Base-by-base conservation (phyloP, 2,329 filamentous ascomycete genomes). In the Colletotrichum theobromicola region DNA sequence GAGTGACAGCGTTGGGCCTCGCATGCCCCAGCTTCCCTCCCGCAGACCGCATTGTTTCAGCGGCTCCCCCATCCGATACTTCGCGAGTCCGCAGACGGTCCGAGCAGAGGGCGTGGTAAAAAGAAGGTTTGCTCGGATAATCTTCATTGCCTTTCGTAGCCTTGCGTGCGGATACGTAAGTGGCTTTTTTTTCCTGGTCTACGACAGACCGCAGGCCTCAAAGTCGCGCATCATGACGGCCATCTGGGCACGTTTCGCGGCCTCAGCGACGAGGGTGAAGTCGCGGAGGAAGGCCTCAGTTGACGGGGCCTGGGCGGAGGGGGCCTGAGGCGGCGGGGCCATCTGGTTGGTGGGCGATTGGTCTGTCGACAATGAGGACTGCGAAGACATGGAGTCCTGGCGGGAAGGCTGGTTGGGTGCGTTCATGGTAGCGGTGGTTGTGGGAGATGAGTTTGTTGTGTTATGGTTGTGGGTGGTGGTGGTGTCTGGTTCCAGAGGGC, bases 161-260 rank as follows among this genome's bases (percentile, higher is more conserved):
- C 37, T 28, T 26, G 37, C 34, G 70, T 26, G 24, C 46, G 21
- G 28, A 24, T 28, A 26, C 30, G 26, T 68, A 50, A 9, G 26
- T 42, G 30, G 61, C 26, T 58, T 21, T 46, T 46, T 18, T 5
- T n/a, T 46, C 30, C 30, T 32, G n/a, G 42, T 50, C 42, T 71
- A 71, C 72, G 82, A 90, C 61, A 95, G 84, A 67, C 90, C 91
- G 80, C 94, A 89, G 77, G 92, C 91, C 80, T 95, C 95, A 81
- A 98, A 89, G 84, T 98, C 96, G 76, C 96, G 90, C 88, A 96
- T 94, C 82, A 98, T 87, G 80, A 95, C 92, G 55, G 95, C 95
- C 88, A 98, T 94, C 84, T 98, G 95, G 12, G 96, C 96, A 55
- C 96, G 90, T 85, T 98, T 98, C 57, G 95, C 96, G 3, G 96